These are phyloP conservation scores for Lepidium campestre DNA, from an alignment of 441 rosid genomes.

Conservation along the genomic window DNA sequence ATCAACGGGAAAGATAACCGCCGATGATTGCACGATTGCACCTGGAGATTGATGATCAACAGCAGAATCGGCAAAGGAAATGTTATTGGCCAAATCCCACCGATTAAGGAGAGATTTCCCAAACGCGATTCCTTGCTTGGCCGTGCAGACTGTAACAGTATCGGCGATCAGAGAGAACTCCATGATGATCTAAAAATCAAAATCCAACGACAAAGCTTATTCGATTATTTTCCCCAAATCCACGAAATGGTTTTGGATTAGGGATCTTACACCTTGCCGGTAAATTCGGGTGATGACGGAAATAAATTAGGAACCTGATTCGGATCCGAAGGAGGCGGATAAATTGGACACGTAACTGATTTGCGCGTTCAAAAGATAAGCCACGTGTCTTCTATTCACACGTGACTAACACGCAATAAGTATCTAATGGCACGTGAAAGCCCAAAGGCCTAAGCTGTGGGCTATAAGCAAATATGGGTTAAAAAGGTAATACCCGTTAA, in stretches of 20 bases:
- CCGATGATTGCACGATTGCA: slow-evolving; percentile 32
- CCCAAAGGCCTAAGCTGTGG: background rate
- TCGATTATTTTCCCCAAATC: background rate
- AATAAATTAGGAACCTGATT: background rate
- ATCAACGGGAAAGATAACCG: slow-evolving; percentile 37
- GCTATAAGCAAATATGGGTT: background rate
- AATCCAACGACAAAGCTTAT: background rate
- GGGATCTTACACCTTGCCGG: slow-evolving; percentile 19
- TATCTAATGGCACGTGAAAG: background rate
- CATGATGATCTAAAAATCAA: slow-evolving; percentile 27
- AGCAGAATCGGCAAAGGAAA: slow-evolving; percentile 26
- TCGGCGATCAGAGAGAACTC: slow-evolving; percentile 47
- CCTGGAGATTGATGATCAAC: slow-evolving; percentile 27
- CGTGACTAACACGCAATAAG: background rate
- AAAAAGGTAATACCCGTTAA: background rate
- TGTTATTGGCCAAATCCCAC: slow-evolving; percentile 16
- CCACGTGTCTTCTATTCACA: slow-evolving; percentile 14
- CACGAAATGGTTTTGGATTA: slow-evolving; percentile 6
- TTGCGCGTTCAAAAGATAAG: background rate
- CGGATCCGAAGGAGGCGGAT: slow-evolving; percentile 13
- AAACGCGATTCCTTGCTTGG: slow-evolving; percentile 49
- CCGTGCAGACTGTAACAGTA: slow-evolving; percentile 33
- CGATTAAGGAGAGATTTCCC: slow-evolving; percentile 42
- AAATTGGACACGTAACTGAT: slow-evolving; percentile 16
- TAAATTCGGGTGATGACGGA: background rate